phyloP scores from a whole-genome alignment of 257 asterid species.

The Datura wrightii region DNA sequence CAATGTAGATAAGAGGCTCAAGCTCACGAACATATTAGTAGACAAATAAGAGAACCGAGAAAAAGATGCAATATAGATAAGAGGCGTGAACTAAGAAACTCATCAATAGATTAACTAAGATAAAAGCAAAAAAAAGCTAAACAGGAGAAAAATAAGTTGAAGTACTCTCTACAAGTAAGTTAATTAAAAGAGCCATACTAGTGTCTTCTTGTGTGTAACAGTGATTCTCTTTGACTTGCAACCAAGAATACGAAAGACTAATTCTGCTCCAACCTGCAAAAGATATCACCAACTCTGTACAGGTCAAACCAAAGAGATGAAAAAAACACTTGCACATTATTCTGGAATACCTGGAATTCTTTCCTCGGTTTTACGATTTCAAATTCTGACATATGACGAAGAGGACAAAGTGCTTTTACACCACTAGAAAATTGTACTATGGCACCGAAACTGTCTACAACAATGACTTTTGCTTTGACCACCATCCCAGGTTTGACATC shows the following conservation, averaged over 20 bases:
- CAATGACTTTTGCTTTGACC: conserved; percentile 86
- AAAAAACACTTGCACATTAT: conserved; percentile 35
- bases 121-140: neutral
- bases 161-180: conserved; percentile 26
- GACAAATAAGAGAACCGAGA: too few relatives aligned
- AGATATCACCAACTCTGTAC: conserved; percentile 35
- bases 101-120: neutral
- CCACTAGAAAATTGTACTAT: conserved; percentile 91
- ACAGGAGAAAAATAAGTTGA: neutral
- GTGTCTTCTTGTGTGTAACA: conserved; percentile 95
- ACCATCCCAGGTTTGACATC: conserved; percentile 99
- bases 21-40: neutral
- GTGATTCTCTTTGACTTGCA: conserved; percentile 98
- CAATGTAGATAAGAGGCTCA: neutral
- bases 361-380: conserved; percentile 94
- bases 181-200: conserved; percentile 59
- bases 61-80: conserved; percentile 4
- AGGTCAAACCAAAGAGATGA: conserved; percentile 31
- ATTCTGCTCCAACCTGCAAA: conserved; percentile 83
- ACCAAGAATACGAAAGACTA: conserved; percentile 91
- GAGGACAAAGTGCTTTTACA: conserved; percentile 97
- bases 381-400: conserved; percentile 99
- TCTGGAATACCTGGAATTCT: conserved; percentile 78
- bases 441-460: conserved; percentile 84
- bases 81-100: conserved; percentile 16